Conservation (phyloP, 2,329 filamentous ascomycete genomes). For the Rugonectria rugulosa region DNA sequence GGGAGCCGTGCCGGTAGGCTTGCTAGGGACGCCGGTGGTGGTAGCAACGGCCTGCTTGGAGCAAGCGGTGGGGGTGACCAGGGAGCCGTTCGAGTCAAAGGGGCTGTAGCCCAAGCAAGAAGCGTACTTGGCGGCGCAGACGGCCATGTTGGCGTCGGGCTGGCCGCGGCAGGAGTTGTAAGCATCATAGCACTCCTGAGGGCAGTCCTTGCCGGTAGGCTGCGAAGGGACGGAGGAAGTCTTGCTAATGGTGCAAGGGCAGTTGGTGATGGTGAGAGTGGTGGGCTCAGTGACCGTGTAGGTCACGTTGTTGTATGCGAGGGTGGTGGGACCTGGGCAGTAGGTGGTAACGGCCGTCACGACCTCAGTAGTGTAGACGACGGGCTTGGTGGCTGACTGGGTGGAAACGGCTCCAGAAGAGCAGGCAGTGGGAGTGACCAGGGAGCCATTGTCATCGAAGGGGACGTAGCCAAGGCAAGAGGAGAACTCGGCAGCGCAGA, state of each 20-base stretch:
- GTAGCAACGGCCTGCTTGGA: slow-evolving; percentile 5
- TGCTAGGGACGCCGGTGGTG: neutral
- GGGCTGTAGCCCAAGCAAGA: slow-evolving; percentile 38
- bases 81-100: slow-evolving; percentile 20
- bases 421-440: slow-evolving; percentile 30
- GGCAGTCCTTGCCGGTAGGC: slow-evolving; percentile 25
- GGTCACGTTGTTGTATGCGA: neutral
- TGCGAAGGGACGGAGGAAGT: slow-evolving; percentile 19
- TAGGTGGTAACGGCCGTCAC: slow-evolving; percentile 71
- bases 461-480: slow-evolving; percentile 38
- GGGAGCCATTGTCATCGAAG: slow-evolving; percentile 20
- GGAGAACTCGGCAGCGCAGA: slow-evolving; percentile 34
- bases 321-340: slow-evolving; percentile 64
- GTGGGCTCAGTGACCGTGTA: neutral
- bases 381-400: slow-evolving; percentile 22
- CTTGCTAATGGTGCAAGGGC: neutral
- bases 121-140: slow-evolving; percentile 35
- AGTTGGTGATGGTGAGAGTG: neutral
- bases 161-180: slow-evolving; percentile 30
- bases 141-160: slow-evolving; percentile 31
- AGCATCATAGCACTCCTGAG: slow-evolving; percentile 22
- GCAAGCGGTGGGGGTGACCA: slow-evolving; percentile 30
- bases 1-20: slow-evolving; percentile 57
- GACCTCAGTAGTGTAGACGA: slow-evolving; percentile 66
- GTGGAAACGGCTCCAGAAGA: slow-evolving; percentile 1